phyloP scores from a whole-genome alignment of 306 rosid genomes.

The Oxytropis ochrocephala region DNA sequence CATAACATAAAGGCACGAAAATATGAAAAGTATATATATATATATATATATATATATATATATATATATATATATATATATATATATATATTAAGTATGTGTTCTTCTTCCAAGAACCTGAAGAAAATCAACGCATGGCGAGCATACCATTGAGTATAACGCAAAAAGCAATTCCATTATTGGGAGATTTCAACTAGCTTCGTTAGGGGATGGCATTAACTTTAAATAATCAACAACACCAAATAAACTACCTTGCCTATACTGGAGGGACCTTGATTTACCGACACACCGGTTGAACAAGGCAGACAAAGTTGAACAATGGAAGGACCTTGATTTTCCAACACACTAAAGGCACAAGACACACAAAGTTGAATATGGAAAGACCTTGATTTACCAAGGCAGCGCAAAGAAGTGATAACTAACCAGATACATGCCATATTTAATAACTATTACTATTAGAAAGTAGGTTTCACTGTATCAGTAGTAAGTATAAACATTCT shows the following conservation, averaged over 20 bases:
- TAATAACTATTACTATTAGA: neutral
- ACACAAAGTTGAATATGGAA: neutral
- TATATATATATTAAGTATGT: neutral
- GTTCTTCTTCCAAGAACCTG: constrained; percentile 4
- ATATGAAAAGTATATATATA: neutral
- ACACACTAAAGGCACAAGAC: neutral
- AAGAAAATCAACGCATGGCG: constrained; percentile 7
- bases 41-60: too few relatives aligned
- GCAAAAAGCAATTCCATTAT: neutral
- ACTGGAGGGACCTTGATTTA: too few relatives aligned
- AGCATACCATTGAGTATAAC: neutral
- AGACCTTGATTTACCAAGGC: neutral
- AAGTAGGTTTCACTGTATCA: neutral
- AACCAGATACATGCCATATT: neutral
- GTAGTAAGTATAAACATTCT: neutral
- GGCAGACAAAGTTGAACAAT: too few relatives aligned
- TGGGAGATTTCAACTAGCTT: constrained; percentile 10
- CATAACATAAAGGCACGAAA: neutral
- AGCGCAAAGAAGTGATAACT: neutral
- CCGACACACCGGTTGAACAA: too few relatives aligned
- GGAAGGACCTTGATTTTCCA: too few relatives aligned
- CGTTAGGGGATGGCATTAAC: neutral
- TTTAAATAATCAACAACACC: neutral
- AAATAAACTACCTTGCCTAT: neutral
- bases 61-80: too few relatives aligned